Conservation (phyloP, 2,329 filamentous ascomycete genomes). For the Sordariomycetes sp. region DNA sequence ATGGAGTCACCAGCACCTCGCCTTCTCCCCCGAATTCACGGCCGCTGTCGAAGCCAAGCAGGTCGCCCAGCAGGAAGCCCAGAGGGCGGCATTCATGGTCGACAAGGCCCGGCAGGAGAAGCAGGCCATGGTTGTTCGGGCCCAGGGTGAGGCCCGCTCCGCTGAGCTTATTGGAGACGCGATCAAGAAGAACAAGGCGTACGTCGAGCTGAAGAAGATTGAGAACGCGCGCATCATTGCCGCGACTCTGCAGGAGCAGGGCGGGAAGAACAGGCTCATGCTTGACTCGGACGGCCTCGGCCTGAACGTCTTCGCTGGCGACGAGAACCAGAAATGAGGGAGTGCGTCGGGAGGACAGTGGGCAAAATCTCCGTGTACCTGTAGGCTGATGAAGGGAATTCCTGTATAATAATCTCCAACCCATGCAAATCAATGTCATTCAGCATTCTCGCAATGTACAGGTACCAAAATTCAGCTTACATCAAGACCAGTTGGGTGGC, state of each 20-base stretch:
- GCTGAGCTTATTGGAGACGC: constrained; percentile 97
- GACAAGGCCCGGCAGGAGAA: constrained; percentile 99
- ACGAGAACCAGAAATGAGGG: constrained; percentile 34
- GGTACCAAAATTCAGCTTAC: background rate
- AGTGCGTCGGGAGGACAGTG: background rate
- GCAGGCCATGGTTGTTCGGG: constrained; percentile 95
- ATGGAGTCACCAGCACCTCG: constrained; percentile 43
- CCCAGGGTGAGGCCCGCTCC: constrained; percentile 96
- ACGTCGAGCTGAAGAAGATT: constrained; percentile 94
- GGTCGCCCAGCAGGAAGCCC: constrained; percentile 82
- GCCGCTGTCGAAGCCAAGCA: constrained; percentile 66
- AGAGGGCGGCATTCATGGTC: constrained; percentile 92
- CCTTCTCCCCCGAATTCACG: constrained; percentile 65
- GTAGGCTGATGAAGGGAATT: constrained; percentile 1
- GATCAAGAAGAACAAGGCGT: constrained; percentile 98
- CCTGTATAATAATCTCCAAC: constrained; percentile 5
- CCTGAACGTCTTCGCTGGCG: constrained; percentile 64
- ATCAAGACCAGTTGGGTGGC: background rate
- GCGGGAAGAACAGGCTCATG: constrained; percentile 86
- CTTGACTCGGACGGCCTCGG: constrained; percentile 85
- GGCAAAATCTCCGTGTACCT: constrained; percentile 1
- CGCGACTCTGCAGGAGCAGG: constrained; percentile 72
- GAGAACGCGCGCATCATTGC: constrained; percentile 92
- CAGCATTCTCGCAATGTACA: background rate
- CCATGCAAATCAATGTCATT: background rate